Base-by-base conservation (phyloP, 192 early-diverging fungal genomes). In the Coemansia sp. region DNA sequence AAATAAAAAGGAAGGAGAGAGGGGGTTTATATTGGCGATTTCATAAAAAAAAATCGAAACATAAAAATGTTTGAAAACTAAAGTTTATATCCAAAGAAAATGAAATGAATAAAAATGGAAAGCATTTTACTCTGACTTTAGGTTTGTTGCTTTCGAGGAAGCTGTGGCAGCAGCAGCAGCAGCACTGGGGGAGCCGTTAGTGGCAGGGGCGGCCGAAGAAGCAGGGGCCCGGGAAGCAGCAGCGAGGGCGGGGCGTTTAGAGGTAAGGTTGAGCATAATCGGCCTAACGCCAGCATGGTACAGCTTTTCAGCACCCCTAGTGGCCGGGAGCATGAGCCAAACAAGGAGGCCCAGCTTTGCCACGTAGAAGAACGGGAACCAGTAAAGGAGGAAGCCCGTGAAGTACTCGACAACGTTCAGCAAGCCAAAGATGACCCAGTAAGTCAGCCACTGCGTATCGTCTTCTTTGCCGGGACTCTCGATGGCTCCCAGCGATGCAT, bases 341-440 rank as follows among this genome's bases (percentile, higher is more conserved):
- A 95, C 71, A 65, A 96, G 81, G 63, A 97, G 85, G 11, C 87
- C 71, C n/a, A 93, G 89, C 85, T 99, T 99, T 83, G 97, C 85
- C 45, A 89, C 74, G 75, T 92, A 96, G 85, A 95, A 99, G 82
- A 99, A 94, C 48, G 94, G 93, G 64, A 95, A 73, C 94, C 95
- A 99, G 87, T 93, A 93, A 34, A 96, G 79, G 11, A 99, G 55
- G 54, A 90, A 45, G 55, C 96, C 92, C n/a, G 88, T 85, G 66
- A 97, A 97, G 83, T 92, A 95, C 87, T 97, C 95, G 59, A 89
- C 29, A 36, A 90, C 84, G 62, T 92, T 92, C 57, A 94, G 79
- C 73, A 96, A 88, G 32, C 92, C 95, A 82, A 90, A 94, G 11
- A 99, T 92, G 33, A 87, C 87, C 78, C 94, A 96, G 85, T 96